Evolutionary conservation across 2,329 filamentous ascomycete species (phyloP).

Genomic region (Sclerotinia sclerotiorum): DNA sequence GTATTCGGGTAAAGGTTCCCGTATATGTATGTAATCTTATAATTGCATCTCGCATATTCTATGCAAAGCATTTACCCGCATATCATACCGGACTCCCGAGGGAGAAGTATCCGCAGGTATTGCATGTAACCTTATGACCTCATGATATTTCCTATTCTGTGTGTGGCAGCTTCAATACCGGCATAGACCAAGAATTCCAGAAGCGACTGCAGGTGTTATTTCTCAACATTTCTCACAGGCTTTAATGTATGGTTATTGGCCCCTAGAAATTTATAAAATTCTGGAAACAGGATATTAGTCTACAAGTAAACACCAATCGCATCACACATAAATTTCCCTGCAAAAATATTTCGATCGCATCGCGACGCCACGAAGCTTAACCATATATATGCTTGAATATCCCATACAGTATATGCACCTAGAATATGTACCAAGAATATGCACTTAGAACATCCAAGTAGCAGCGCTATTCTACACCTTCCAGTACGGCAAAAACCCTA

Average conservation of each 20-base stretch:
- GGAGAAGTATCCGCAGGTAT: neutral
- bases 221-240: neutral
- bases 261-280: neutral
- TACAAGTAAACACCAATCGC: too few species aligned
- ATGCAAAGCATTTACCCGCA: conserved; percentile 1
- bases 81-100: too few species aligned
- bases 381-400: neutral
- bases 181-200: too few species aligned
- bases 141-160: neutral
- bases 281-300: neutral
- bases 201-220: neutral
- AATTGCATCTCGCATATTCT: neutral
- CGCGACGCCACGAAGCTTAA: neutral
- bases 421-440: too few species aligned
- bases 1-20: neutral
- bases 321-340: neutral
- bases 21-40: neutral
- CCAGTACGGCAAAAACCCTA: neutral
- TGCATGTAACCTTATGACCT: neutral
- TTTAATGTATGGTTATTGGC: neutral
- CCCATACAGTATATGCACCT: neutral
- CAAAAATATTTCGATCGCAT: neutral
- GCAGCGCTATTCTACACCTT: neutral
- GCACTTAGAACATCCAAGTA: too few species aligned
- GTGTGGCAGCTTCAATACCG: too few species aligned